Percentiles rank a stretch among this genome's conserved stretches.
Evolutionary conservation across 2,329 filamentous ascomycete species (phyloP).

Genomic region (Arthroderma sp.): DNA sequence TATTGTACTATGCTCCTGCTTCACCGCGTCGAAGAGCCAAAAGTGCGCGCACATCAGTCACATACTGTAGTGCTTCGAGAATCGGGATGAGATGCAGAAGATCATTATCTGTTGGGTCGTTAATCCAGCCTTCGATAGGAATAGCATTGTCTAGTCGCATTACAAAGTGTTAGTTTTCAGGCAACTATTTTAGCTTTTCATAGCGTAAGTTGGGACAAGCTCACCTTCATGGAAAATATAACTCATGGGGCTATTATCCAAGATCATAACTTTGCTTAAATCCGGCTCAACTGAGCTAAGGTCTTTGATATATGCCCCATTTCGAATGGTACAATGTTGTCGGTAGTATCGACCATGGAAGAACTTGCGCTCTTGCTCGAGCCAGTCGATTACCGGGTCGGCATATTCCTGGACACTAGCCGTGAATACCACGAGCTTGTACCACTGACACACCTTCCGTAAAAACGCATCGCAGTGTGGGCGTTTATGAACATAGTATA

Average conservation of each 20-base stretch:
- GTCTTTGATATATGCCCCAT: constrained; percentile 97
- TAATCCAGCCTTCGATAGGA: constrained; percentile 98
- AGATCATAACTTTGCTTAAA: constrained; percentile 93
- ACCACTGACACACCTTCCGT: constrained; percentile 92
- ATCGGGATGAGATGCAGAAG: constrained; percentile 83
- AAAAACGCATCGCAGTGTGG: constrained; percentile 95
- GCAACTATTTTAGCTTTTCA: too few relatives aligned
- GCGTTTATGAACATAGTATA: constrained; percentile 98
- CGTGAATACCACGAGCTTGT: constrained; percentile 91
- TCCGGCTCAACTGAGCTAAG: constrained; percentile 92
- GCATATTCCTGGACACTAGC: constrained; percentile 97
- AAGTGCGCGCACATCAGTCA: constrained; percentile 84
- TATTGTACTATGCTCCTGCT: constrained; percentile 20
- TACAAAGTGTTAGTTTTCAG: constrained; percentile 3
- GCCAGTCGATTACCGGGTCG: constrained; percentile 96
- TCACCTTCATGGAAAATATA: constrained; percentile 97
- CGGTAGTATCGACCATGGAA: constrained; percentile 89
- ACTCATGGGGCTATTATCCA: constrained; percentile 95
- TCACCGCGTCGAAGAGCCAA: constrained; percentile 82
- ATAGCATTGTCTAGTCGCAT: constrained; percentile 74
- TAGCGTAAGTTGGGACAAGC: constrained; percentile 14
- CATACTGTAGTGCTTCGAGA: constrained; percentile 88
- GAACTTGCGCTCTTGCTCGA: constrained; percentile 92
- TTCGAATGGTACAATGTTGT: constrained; percentile 90
- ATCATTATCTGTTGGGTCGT: constrained; percentile 92